phyloP scores from a whole-genome alignment of 768 basidiomycete species.

The Lanmaoa rubissima region DNA sequence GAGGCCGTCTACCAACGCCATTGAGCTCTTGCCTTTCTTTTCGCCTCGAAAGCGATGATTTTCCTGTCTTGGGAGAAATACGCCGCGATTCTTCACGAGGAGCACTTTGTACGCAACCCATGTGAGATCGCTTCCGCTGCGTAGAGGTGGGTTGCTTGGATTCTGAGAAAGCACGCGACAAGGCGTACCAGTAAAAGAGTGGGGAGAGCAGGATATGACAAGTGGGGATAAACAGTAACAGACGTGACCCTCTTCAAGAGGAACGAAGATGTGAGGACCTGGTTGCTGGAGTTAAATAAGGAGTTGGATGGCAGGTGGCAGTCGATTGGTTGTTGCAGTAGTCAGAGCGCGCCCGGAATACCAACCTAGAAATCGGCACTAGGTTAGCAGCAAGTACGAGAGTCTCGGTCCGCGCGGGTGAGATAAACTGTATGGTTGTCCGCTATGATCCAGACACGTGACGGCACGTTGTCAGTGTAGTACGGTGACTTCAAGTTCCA shows the following conservation, averaged over 20 bases:
- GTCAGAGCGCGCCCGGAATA: not conserved
- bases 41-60: not conserved
- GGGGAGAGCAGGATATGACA: not conserved
- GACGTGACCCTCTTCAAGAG: no score
- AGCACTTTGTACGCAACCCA: conserved; percentile 19
- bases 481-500: not conserved
- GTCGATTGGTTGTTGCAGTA: not conserved
- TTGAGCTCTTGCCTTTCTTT: not conserved
- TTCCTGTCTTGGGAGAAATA: not conserved
- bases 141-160: not conserved
- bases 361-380: not conserved
- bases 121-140: not conserved
- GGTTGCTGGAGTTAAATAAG: not conserved
- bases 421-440: no score
- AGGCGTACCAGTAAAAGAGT: not conserved
- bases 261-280: not conserved
- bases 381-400: not conserved
- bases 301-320: not conserved
- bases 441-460: conserved; percentile 9
- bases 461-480: not conserved
- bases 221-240: no score
- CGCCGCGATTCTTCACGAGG: not conserved
- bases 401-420: not conserved
- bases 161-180: not conserved
- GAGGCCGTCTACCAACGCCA: not conserved